Conservation (phyloP, 2,329 filamentous ascomycete genomes). For the Verticillium nonalfalfae region DNA sequence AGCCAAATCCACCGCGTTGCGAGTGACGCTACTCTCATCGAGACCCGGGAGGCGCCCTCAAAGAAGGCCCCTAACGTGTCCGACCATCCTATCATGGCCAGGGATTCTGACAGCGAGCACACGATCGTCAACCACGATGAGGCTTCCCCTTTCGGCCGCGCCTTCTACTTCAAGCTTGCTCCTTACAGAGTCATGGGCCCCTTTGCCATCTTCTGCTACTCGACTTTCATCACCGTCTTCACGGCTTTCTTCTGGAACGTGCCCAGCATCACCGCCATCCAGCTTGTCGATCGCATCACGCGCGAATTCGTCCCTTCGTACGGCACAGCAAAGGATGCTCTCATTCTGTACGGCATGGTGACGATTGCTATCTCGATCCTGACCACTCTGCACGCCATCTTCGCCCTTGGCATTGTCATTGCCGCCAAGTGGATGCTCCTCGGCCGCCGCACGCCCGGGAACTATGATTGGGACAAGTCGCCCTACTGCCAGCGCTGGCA, state of each 20-base stretch:
- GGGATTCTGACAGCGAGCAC: not conserved
- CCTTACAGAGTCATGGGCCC: constrained; percentile 43
- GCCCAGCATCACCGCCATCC: constrained; percentile 38
- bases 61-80: not conserved
- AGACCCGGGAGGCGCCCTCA: constrained; percentile 1
- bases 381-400: constrained; percentile 31
- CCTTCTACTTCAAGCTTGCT: constrained; percentile 45
- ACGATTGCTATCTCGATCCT: constrained; percentile 32
- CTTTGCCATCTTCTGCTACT: constrained; percentile 43
- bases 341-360: constrained; percentile 33
- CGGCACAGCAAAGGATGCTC: constrained; percentile 20
- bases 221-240: constrained; percentile 35
- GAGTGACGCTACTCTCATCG: constrained; percentile 18
- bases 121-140: constrained; percentile 7
- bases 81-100: not conserved
- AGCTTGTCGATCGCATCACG: constrained; percentile 30
- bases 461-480: constrained; percentile 51
- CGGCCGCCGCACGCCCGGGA: constrained; percentile 42
- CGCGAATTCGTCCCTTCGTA: constrained; percentile 15
- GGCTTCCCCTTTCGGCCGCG: constrained; percentile 44
- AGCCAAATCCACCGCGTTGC: constrained; percentile 14
- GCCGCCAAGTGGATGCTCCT: constrained; percentile 44
- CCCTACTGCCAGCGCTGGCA: constrained; percentile 54
- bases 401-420: constrained; percentile 37
- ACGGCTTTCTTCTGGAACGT: constrained; percentile 45